These are phyloP conservation scores for Teratosphaeria gauchensis DNA, from an alignment of 2,329 filamentous ascomycete genomes.

Conservation along the genomic window DNA sequence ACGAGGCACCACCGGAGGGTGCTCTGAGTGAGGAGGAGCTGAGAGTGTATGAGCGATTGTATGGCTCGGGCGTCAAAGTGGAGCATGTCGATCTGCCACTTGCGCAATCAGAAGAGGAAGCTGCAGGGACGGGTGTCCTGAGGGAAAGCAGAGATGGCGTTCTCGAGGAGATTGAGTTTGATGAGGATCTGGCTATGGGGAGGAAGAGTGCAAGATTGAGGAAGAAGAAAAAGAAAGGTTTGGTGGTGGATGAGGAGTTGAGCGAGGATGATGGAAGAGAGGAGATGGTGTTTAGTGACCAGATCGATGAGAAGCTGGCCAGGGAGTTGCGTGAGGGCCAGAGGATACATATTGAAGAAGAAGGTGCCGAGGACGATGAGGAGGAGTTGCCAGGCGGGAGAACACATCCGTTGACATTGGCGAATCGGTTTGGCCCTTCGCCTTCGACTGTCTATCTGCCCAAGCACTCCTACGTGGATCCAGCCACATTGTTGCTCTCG, in stretches of 20 bases:
- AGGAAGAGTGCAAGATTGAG: slow-evolving; percentile 36
- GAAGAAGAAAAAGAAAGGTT: slow-evolving; percentile 24
- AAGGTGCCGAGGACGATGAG: slow-evolving; percentile 18
- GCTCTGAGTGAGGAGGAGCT: slow-evolving; percentile 63
- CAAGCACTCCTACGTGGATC: slow-evolving; percentile 55
- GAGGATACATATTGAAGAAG: slow-evolving; percentile 23
- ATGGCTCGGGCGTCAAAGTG: slow-evolving; percentile 58
- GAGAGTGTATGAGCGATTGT: slow-evolving; percentile 66
- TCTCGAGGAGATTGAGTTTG: slow-evolving; percentile 53
- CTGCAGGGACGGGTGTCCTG: slow-evolving; percentile 31
- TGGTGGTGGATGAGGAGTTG: slow-evolving; percentile 21
- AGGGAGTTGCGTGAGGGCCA: slow-evolving; percentile 20
- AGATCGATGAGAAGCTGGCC: slow-evolving; percentile 13
- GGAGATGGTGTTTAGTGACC: slow-evolving; percentile 5
- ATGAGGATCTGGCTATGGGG: slow-evolving; percentile 10
- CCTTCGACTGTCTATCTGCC: slow-evolving; percentile 71
- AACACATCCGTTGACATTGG: slow-evolving; percentile 62
- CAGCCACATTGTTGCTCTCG: slow-evolving; percentile 59
- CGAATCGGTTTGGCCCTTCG: slow-evolving; percentile 64
- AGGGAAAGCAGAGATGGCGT: slow-evolving; percentile 47
- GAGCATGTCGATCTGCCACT: neutral
- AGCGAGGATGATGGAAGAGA: slow-evolving; percentile 44
- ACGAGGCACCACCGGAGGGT: slow-evolving; percentile 49
- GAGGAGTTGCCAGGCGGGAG: slow-evolving; percentile 36
- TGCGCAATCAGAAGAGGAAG: neutral